Percentiles rank a stretch among this genome's conserved stretches.
phyloP scores from a whole-genome alignment of 768 basidiomycete species.

The Lactarius hatsudake region DNA sequence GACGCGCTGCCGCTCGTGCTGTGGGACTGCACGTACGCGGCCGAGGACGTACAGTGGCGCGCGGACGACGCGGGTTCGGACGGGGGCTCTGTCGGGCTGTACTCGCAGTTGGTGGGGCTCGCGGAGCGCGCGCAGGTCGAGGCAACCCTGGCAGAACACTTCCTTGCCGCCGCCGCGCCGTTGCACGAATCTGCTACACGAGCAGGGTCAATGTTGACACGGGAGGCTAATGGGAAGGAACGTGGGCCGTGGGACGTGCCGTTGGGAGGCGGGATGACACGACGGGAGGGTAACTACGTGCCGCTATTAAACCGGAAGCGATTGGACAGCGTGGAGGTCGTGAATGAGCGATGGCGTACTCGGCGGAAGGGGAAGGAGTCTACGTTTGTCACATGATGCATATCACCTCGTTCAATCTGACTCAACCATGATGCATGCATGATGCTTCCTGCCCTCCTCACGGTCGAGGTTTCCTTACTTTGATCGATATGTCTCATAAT shows the following conservation, averaged over 20 bases:
- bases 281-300: slow-evolving; percentile 59
- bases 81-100: slow-evolving; percentile 29
- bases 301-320: slow-evolving; percentile 66
- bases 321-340: slow-evolving; percentile 64
- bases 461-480: neutral
- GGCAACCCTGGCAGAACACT: slow-evolving; percentile 62
- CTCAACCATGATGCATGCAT: no score
- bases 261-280: slow-evolving; percentile 68
- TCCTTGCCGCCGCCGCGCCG: slow-evolving; percentile 51
- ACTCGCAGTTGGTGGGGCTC: slow-evolving; percentile 14
- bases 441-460: no score
- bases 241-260: slow-evolving; percentile 49
- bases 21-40: slow-evolving; percentile 81
- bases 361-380: slow-evolving; percentile 47
- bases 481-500: neutral
- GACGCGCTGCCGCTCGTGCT: slow-evolving; percentile 87
- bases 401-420: neutral
- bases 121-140: slow-evolving; percentile 62
- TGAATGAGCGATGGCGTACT: slow-evolving; percentile 75
- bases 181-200: slow-evolving; percentile 41
- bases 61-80: slow-evolving; percentile 45
- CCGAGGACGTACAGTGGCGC: slow-evolving; percentile 69
- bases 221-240: slow-evolving; percentile 32
- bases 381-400: neutral
- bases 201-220: slow-evolving; percentile 41